Base-by-base conservation (phyloP, 1,284 basidiomycete genomes). In the Pterula multifida region DNA sequence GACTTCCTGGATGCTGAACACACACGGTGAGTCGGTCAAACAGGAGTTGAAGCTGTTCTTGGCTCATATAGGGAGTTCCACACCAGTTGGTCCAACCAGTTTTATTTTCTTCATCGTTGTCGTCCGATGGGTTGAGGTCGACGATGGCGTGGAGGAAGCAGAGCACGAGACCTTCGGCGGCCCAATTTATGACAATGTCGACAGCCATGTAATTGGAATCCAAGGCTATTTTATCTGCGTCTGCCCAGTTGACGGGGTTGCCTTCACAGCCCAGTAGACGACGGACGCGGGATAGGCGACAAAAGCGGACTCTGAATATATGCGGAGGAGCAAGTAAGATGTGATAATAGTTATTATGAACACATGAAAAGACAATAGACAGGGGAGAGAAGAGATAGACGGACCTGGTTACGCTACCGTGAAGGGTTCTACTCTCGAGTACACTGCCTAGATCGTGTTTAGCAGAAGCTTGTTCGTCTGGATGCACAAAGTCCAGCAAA, bases 1-100 rank as follows among this genome's bases (percentile, higher is more conserved):
- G 72, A 55, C 63, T 66, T 54, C 64, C 67, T 45, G 68, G 67
- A 55, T 72, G 74, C 36, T 74, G 77, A 22, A 77, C 67, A 58
- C 66, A 75, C 52, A 68, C 65, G 52, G 73, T 65, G 49, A 88
- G 75, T 50, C 76, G 70, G 53, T 70, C 67, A 60, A 74, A 80
- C 54, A 88, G 72, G 45, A 76, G 65, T 17, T 76, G 64, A 32
- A 81, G 68, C 56, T 86, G 76, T 17, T 79, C 71, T 53, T 61
- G 50, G 58, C 60, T 61, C 74, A 86, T 74, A 53, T 61, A 63
- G 3, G 76, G 81, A 0, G 90, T 91, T 50, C 92, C 92, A 64
- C 94, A 98, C 85, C 88, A 96, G 64, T 96, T 97, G 9, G 90
- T 79, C 94, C 94, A 97, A 32, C 75, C 70, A 1, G 85, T 85